Conservation (phyloP, 1,139 yeast genomes). For the Debaryomyces subglobosus region DNA sequence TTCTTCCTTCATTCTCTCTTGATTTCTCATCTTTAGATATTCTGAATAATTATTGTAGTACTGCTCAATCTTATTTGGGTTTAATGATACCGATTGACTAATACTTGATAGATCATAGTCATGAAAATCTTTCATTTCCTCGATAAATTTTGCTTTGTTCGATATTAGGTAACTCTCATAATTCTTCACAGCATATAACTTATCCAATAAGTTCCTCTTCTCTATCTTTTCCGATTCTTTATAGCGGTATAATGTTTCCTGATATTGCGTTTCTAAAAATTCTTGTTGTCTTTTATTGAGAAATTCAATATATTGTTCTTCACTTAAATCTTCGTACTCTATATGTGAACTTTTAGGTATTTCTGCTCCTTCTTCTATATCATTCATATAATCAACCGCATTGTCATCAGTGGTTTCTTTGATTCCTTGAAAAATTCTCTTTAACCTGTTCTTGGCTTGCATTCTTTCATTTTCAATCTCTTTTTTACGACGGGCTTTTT, state of each 20-base stretch:
- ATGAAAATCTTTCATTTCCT: conserved; percentile 29
- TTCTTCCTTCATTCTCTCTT: conserved; percentile 38
- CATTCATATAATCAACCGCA: conserved; percentile 15
- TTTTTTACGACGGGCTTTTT: conserved; percentile 55
- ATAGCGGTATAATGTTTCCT: conserved; percentile 19
- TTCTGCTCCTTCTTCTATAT: conserved; percentile 15
- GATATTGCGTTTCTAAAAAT: conserved; percentile 24
- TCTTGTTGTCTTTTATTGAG: conserved; percentile 20
- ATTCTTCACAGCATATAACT: conserved; percentile 21
- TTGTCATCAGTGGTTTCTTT: conserved; percentile 28
- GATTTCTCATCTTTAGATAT: conserved; percentile 38
- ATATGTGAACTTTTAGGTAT: conserved; percentile 21
- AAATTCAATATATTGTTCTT: conserved; percentile 35
- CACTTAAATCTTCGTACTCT: conserved; percentile 34
- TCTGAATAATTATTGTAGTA: conserved; percentile 43
- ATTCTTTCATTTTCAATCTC: conserved; percentile 56
- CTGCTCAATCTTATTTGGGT: conserved; percentile 13
- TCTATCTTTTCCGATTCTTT: conserved; percentile 22
- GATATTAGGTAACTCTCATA: conserved; percentile 41
- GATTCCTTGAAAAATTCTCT: conserved; percentile 52
- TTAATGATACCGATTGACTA: not conserved
- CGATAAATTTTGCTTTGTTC: conserved; percentile 39
- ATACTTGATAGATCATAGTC: conserved; percentile 18
- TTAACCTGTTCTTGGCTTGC: conserved; percentile 54
- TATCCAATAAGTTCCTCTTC: conserved; percentile 19